These are phyloP conservation scores for Salix arbutifolia DNA, from an alignment of 345 rosid genomes.

Conservation along the genomic window DNA sequence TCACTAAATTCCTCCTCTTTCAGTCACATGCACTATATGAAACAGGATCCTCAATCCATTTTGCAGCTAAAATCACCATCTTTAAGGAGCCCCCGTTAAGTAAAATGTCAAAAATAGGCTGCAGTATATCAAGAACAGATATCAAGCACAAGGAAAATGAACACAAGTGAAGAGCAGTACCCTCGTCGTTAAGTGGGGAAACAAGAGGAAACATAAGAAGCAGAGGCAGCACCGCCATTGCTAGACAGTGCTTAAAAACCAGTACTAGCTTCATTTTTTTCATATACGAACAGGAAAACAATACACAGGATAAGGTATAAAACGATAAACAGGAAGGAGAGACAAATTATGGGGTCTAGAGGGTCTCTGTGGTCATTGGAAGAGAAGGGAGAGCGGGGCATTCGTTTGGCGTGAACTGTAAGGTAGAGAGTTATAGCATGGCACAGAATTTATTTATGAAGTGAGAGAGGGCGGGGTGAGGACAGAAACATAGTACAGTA, in stretches of 20 bases:
- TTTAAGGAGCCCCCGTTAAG: neutral
- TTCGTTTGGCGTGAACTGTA: slow-evolving; percentile 78
- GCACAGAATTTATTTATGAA: slow-evolving; percentile 45
- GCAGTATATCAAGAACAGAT: neutral
- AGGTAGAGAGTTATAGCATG: slow-evolving; percentile 36
- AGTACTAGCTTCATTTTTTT: slow-evolving; percentile 12
- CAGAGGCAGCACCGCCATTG: slow-evolving; percentile 20
- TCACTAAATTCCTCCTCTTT: neutral
- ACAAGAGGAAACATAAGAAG: slow-evolving; percentile 34
- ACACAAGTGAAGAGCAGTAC: slow-evolving; percentile 13
- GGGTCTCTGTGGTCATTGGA: slow-evolving; percentile 13
- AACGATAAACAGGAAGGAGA: neutral
- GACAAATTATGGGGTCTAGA: neutral
- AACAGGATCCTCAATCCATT: neutral
- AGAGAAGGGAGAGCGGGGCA: slow-evolving; percentile 28
- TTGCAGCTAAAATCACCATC: neutral
- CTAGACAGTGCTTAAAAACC: neutral
- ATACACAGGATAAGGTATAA: neutral
- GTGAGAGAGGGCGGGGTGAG: slow-evolving; percentile 33
- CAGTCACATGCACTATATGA: neutral
- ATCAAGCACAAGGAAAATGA: neutral
- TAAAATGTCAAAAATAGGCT: neutral
- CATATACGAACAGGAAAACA: neutral
- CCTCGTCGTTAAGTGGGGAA: slow-evolving; percentile 52
- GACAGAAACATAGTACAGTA: no score